Evolutionary conservation across 2,329 filamentous ascomycete species (phyloP), one percentile per base, ranked within the genome.

Genomic region (Aspergillus oerlinghausenensis): DNA sequence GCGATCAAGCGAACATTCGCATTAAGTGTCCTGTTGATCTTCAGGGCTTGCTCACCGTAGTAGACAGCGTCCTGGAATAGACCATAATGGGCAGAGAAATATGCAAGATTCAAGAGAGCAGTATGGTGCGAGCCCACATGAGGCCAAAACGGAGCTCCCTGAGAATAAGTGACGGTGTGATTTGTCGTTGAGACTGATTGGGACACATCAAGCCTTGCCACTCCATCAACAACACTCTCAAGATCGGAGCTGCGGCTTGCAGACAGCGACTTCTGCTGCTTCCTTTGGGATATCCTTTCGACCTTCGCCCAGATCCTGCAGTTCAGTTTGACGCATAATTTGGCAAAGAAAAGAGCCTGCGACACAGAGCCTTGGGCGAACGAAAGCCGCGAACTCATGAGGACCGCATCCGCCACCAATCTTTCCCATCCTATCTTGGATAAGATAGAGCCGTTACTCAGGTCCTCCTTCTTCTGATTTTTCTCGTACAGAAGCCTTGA

Each of bases 31-130:
- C 82, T 80, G 23, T 90, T 90, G 58, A 96, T 83, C 66, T 88
- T 90, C 54, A 88, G 80, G 0, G 92, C 92, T 65, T 94, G 89
- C 63, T 97, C 88, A 1, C 88, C 87, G 64, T 96, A 95, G 70
- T 92, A 94, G 0, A 93, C 77, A 1, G 93, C 93, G 70, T 97
- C 93, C 58, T 90, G 87, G 61, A 92, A 90, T 74, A 96, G 83
- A 28, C 94, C 94, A 60, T 94, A 84, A 62, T 96, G 88, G 1
- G 88, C 85, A 64, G 92, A 96, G 1, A 96, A 79, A 3, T 83
- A 82, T 0, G 91, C 91, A 3, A 96, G 82, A 56, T 92, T 87
- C 58, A 87, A 75, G 14, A 96, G 78, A 55, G 86, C 85, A 29
- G 84, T 82, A 64, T 92, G 87, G 21, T 97, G 80, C 1, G 88